These are phyloP conservation scores for Vitis rotundifolia DNA, from an alignment of 164 flowering plant species.

Conservation along the genomic window DNA sequence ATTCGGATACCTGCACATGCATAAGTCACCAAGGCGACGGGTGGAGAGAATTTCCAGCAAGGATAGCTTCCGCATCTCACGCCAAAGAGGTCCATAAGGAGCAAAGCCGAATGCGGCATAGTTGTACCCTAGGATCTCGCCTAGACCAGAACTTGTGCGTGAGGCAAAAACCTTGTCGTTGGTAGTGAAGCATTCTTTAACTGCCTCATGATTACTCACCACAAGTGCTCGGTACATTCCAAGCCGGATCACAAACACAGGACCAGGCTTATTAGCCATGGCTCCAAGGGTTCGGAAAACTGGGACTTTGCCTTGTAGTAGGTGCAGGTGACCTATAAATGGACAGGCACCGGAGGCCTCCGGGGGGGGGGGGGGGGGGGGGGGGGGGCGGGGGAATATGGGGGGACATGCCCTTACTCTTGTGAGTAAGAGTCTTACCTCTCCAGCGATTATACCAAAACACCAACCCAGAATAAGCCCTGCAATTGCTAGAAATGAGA, in stretches of 20 bases:
- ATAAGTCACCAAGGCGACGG: too few species aligned
- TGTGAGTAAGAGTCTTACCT: too few species aligned
- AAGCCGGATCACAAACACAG: conserved; percentile 2
- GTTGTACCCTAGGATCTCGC: conserved; percentile 1
- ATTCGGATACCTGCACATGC: too few species aligned
- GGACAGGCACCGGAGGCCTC: conserved; percentile 10
- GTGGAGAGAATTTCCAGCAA: too few species aligned
- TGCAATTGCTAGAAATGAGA: too few species aligned
- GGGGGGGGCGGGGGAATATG: too few species aligned
- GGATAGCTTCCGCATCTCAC: not conserved
- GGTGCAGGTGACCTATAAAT: conserved; percentile 5
- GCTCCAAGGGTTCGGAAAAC: not conserved
- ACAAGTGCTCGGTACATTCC: not conserved
- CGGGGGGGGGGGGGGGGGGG: too few species aligned
- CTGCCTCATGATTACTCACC: not conserved
- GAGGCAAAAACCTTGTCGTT: too few species aligned
- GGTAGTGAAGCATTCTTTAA: not conserved
- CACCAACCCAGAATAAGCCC: too few species aligned
- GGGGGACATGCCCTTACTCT: too few species aligned
- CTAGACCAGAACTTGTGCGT: not conserved
- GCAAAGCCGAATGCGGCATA: not conserved
- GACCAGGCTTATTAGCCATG: conserved; percentile 8
- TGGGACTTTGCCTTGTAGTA: not conserved
- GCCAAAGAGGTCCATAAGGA: conserved; percentile 10
- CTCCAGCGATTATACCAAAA: too few species aligned